These are phyloP conservation scores for Barbatosphaeria neglecta DNA, from an alignment of 495 filamentous ascomycete genomes.

Conservation along the genomic window DNA sequence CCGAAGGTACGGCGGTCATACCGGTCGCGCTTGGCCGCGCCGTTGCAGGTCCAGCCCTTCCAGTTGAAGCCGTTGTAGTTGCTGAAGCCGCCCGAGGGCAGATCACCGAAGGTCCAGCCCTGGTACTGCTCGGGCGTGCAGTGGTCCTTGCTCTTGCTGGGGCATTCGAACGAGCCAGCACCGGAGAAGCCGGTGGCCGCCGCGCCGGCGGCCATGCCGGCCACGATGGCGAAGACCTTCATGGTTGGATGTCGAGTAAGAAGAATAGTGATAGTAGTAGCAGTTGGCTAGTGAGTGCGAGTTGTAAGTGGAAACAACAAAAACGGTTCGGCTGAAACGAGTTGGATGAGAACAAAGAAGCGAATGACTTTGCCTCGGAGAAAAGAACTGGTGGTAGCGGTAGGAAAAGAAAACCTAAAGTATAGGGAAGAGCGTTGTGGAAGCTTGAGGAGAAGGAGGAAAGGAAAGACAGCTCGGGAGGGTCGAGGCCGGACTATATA, in stretches of 20 bases:
- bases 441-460: conserved; percentile 13
- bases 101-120: conserved; percentile 62
- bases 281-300: neutral
- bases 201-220: conserved; percentile 46
- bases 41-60: conserved; percentile 54
- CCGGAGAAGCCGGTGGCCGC: conserved; percentile 47
- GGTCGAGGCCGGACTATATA: neutral
- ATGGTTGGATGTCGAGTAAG: conserved; percentile 21
- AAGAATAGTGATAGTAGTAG: conserved; percentile 2
- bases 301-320: conserved; percentile 8
- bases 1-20: conserved; percentile 31
- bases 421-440: conserved; percentile 15
- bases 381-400: conserved; percentile 14
- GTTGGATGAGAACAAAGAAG: conserved; percentile 36
- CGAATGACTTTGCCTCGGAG: conserved; percentile 44
- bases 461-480: conserved; percentile 1
- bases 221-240: conserved; percentile 35
- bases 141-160: conserved; percentile 63
- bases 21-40: conserved; percentile 33
- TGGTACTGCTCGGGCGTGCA: conserved; percentile 53
- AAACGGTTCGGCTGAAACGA: conserved; percentile 12
- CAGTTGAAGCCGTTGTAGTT: conserved; percentile 64
- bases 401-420: conserved; percentile 20
- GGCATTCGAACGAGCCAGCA: conserved; percentile 51
- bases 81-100: conserved; percentile 49